Evolutionary conservation across 805 yeast genomes (phyloP).

Genomic region (Grigorovia yakushimaensis): DNA sequence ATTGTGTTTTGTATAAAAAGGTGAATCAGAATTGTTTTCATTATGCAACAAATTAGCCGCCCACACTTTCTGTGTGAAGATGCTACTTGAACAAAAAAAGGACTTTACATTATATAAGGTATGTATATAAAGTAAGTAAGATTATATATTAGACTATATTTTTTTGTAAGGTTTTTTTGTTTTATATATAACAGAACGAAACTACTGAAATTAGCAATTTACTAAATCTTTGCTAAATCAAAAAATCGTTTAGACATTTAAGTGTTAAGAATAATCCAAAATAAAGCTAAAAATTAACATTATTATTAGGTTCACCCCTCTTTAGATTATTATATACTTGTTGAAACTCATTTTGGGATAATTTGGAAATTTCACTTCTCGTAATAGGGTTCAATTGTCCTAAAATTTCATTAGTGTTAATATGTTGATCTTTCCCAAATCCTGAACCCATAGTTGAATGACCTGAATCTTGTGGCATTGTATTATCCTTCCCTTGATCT

Average conservation of each 20-base stretch:
- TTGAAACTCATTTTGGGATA: slow-evolving; percentile 19
- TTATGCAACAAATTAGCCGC: no score
- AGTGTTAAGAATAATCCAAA: no score
- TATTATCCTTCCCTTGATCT: slow-evolving; percentile 3
- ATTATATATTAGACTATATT: not conserved
- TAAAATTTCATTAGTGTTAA: not conserved
- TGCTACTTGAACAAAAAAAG: no score
- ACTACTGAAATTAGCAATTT: no score
- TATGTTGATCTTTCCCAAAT: not conserved
- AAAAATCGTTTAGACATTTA: no score
- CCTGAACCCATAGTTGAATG: slow-evolving; percentile 2
- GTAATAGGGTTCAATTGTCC: not conserved
- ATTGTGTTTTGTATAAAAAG: no score
- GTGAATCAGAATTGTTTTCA: no score
- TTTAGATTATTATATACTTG: slow-evolving; percentile 13
- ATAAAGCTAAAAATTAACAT: slow-evolving; percentile 12
- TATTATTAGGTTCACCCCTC: slow-evolving; percentile 22
- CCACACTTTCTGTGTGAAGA: no score
- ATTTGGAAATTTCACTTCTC: slow-evolving; percentile 13
- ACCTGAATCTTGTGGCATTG: not conserved
- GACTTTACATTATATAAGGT: no score
- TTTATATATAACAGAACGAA: no score
- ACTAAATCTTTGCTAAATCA: no score
- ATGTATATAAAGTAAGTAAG: not conserved
- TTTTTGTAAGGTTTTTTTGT: not conserved